Evolutionary conservation across 2,329 filamentous ascomycete species (phyloP), one percentile per base, ranked within the genome.

Genomic region (Colletotrichum sp.): DNA sequence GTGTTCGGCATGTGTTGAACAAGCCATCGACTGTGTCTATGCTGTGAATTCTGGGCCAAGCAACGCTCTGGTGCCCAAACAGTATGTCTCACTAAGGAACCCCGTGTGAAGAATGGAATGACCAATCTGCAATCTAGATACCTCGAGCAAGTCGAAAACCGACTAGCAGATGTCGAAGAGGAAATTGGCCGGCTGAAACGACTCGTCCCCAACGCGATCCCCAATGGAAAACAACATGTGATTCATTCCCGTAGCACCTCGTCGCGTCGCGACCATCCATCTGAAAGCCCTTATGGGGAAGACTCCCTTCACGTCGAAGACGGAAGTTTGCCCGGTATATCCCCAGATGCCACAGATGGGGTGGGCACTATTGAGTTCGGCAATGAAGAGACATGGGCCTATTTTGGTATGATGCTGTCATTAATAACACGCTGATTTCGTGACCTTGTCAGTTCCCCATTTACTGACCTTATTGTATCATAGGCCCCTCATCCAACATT

Each of bases 401-500:
- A 76, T 61, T 80, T 80, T 58, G 79, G 79, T 78, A 64, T 12
- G 43, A 52, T 58, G 56, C 48, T 36, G 28, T 18, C 18, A 55
- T 65, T 18, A 13, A 16, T 21, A 34, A 28, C n/a, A 26, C 18
- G 26, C n/a, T 21, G 4, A 5, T 21, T 24, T 48, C 21, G 3
- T 21, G 43, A 52, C 12, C 10, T 52, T 21, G 43, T 52, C 43
- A 21, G n/a, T 7, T 21, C n/a, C 7, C 6, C 43, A 7, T 52
- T 61, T 21, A 13, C 55, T 69, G 24, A 75, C 38, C 12, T n/a
- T n/a, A 16, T 7, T 30, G 24, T 2, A 28, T 28, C 5, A 5
- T 32, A 78, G 77, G 76, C 4, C 75, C 79, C 16, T 77, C 79
- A 6, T 80, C 79, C 12, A 80, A 80, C 10, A 80, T 80, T 48